These are phyloP conservation scores for Haplographium delicatum DNA, from an alignment of 495 filamentous ascomycete genomes.

Conservation along the genomic window DNA sequence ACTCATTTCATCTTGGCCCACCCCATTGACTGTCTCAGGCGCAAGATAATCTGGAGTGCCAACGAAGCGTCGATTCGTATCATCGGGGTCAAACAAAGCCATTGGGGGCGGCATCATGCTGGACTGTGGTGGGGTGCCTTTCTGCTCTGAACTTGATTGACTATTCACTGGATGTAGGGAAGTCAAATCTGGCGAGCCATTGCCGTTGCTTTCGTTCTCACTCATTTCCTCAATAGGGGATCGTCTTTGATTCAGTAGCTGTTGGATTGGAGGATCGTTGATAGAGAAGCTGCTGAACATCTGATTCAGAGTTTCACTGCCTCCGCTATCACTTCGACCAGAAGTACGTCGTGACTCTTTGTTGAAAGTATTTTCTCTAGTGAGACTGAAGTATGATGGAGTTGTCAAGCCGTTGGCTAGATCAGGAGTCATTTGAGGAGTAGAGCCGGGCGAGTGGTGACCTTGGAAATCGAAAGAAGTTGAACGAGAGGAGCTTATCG, in stretches of 20 bases:
- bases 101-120: conserved; percentile 89
- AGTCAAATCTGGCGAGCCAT: conserved; percentile 65
- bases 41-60: conserved; percentile 97
- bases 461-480: conserved; percentile 90
- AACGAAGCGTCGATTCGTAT: conserved; percentile 88
- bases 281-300: conserved; percentile 84
- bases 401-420: conserved; percentile 58
- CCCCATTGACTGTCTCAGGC: conserved; percentile 91
- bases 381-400: conserved; percentile 90
- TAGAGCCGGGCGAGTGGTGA: conserved; percentile 69
- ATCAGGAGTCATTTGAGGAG: conserved; percentile 86
- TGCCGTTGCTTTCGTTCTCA: conserved; percentile 52
- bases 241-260: conserved; percentile 34
- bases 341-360: conserved; percentile 81
- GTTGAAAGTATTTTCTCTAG: conserved; percentile 54
- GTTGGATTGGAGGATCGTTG: conserved; percentile 46
- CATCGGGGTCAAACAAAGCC: conserved; percentile 93
- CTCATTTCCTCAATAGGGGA: conserved; percentile 56
- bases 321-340: conserved; percentile 85
- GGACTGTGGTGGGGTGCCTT: conserved; percentile 59
- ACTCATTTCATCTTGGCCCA: conserved; percentile 93
- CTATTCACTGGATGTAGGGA: conserved; percentile 56
- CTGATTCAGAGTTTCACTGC: conserved; percentile 75
- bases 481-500: conserved; percentile 88
- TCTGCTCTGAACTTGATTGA: conserved; percentile 44